Conservation (phyloP, 2,329 filamentous ascomycete species). For the Westerdykella aurantiaca region DNA sequence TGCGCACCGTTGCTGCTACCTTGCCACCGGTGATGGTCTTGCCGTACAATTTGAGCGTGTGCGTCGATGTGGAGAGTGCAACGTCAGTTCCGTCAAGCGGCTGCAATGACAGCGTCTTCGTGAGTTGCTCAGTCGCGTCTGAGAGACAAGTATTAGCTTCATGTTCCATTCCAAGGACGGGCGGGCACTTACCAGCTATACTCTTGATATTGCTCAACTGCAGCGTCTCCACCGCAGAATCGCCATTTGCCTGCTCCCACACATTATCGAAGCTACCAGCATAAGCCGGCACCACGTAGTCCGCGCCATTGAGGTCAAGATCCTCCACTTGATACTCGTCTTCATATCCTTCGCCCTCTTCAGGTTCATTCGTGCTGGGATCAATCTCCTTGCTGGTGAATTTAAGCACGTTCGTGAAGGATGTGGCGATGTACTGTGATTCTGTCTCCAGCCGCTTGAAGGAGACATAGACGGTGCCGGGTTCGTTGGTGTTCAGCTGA, state of each 20-base stretch:
- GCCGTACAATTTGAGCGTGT: slow-evolving; percentile 91
- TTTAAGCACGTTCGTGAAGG: slow-evolving; percentile 88
- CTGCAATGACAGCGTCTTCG: slow-evolving; percentile 81
- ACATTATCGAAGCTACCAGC: slow-evolving; percentile 92
- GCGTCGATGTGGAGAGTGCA: slow-evolving; percentile 78
- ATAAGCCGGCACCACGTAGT: slow-evolving; percentile 91
- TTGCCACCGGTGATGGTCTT: slow-evolving; percentile 89
- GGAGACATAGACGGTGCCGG: slow-evolving; percentile 89
- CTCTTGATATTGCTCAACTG: slow-evolving; percentile 84
- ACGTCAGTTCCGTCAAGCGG: slow-evolving; percentile 92
- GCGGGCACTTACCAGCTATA: slow-evolving; percentile 66
- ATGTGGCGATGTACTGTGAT: slow-evolving; percentile 67
- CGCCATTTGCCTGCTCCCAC: slow-evolving; percentile 89
- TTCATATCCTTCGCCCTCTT: slow-evolving; percentile 79
- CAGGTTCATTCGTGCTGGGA: slow-evolving; percentile 84
- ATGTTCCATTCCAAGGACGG: neutral
- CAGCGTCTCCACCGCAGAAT: slow-evolving; percentile 86
- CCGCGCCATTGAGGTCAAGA: slow-evolving; percentile 81
- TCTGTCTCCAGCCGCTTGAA: slow-evolving; percentile 81
- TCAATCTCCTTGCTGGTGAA: slow-evolving; percentile 99
- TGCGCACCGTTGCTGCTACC: slow-evolving; percentile 80
- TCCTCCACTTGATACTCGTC: slow-evolving; percentile 97
- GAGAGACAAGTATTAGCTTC: slow-evolving; percentile 17
- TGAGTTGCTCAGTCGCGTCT: slow-evolving; percentile 90
- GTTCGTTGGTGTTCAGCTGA: slow-evolving; percentile 74